These are phyloP conservation scores for Eimeria brunetti DNA, from an alignment of 169 alveolate species.

Conservation along the genomic window DNA sequence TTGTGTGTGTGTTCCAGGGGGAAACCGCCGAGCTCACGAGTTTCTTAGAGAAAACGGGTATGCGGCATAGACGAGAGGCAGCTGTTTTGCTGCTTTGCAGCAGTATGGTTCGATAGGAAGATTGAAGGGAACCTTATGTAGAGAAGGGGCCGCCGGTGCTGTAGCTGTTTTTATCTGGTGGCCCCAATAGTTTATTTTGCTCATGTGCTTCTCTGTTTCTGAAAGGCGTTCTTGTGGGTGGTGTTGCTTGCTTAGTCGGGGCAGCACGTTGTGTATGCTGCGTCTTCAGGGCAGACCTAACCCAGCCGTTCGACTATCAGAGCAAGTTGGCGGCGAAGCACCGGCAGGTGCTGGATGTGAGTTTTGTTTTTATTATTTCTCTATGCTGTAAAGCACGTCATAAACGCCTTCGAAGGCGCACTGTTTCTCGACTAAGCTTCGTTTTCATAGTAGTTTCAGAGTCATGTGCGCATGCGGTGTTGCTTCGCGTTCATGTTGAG, in stretches of 20 bases:
- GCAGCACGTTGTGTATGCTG: background rate
- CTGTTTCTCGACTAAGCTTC: too few species aligned
- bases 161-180: background rate
- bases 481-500: background rate
- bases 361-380: background rate
- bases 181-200: background rate
- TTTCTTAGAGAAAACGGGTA: conserved; percentile 75
- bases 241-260: background rate
- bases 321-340: conserved; percentile 78
- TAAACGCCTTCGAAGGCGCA: background rate
- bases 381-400: background rate
- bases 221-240: too few species aligned
- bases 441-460: too few species aligned
- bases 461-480: background rate
- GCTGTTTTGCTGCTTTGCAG: too few species aligned
- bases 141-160: background rate
- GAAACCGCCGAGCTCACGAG: conserved; percentile 69
- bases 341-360: conserved; percentile 68
- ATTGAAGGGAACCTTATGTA: background rate
- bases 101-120: too few species aligned
- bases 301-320: conserved; percentile 74
- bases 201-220: background rate
- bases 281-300: conserved; percentile 50
- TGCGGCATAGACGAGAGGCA: background rate
- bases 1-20: conserved; percentile 51